These are phyloP conservation scores for Pichia sp. DNA, from an alignment of 1,139 yeast species.

Conservation along the genomic window DNA sequence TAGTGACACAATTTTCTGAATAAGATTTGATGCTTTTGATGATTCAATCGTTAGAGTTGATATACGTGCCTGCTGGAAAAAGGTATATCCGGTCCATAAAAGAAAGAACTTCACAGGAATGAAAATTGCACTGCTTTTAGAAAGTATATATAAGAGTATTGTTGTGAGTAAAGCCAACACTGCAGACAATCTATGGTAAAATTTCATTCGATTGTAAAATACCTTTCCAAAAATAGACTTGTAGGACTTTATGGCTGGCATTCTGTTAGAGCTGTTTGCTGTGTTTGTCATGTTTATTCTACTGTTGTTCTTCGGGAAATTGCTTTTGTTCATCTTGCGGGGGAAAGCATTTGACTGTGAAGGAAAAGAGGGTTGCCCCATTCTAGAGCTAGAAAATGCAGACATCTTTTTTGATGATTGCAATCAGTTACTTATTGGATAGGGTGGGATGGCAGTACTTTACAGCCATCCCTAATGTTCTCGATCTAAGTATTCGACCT, in stretches of 20 bases:
- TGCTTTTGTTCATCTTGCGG: background rate
- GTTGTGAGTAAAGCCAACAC: constrained; percentile 32
- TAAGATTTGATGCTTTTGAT: constrained; percentile 46
- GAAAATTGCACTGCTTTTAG: constrained; percentile 21
- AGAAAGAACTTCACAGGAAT: constrained; percentile 32
- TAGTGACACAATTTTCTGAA: constrained; percentile 45
- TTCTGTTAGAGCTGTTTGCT: background rate
- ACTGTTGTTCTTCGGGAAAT: background rate
- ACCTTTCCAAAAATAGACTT: constrained; percentile 17
- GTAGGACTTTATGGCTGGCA: constrained; percentile 2
- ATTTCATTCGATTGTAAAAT: constrained; percentile 26
- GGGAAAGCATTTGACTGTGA: background rate
- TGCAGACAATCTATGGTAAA: constrained; percentile 33
- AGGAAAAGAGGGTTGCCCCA: background rate
- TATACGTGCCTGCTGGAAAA: constrained; percentile 48
- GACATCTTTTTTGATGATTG: background rate
- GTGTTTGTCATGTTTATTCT: background rate
- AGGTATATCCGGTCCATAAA: constrained; percentile 35
- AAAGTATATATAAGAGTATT: constrained; percentile 19
- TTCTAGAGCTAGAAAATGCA: background rate
- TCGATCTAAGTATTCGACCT: background rate
- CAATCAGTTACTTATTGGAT: background rate
- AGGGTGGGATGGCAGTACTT: too few relatives aligned
- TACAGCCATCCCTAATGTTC: background rate
- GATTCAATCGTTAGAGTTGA: constrained; percentile 49